Conservation (phyloP, 352 stramenopile genomes). For the Phytophthora gonapodyides region DNA sequence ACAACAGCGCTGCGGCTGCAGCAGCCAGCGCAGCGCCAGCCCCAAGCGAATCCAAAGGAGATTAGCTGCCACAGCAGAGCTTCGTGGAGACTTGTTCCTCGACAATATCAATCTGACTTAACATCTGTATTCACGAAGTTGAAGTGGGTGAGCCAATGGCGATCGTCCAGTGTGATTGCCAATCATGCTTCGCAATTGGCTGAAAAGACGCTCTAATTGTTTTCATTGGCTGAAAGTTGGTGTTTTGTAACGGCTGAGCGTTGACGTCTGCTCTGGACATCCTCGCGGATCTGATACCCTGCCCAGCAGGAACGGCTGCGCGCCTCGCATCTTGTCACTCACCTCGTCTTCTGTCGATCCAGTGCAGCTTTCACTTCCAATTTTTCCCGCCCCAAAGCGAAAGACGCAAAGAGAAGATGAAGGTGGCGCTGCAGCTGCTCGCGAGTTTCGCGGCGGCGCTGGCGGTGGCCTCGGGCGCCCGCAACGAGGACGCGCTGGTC, state of each 20-base stretch:
- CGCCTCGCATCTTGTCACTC: conserved; percentile 14
- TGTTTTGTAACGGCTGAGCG: conserved; percentile 8
- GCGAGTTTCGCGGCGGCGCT: conserved; percentile 21
- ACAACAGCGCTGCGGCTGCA: background rate
- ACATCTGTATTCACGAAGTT: conserved; percentile 34
- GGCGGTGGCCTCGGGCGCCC: conserved; percentile 11
- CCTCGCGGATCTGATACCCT: conserved; percentile 23
- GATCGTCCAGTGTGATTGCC: conserved; percentile 14
- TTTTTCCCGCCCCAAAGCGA: conserved; percentile 10
- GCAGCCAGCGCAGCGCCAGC: conserved; percentile 4
- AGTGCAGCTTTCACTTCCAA: conserved; percentile 23
- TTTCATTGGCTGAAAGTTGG: conserved; percentile 10
- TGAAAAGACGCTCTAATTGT: background rate
- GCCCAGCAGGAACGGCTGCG: background rate
- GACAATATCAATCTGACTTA: conserved; percentile 20
- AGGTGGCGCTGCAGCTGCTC: conserved; percentile 46
- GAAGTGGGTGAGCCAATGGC: conserved; percentile 18
- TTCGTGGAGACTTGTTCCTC: background rate
- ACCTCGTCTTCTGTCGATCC: conserved; percentile 7
- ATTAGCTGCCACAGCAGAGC: conserved; percentile 13
- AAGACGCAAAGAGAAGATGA: conserved; percentile 41
- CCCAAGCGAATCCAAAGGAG: conserved; percentile 31
- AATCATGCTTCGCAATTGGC: conserved; percentile 11
- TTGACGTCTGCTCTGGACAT: background rate
- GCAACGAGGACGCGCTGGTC: conserved; percentile 59